These are phyloP conservation scores for Trichoderma koningii DNA, from an alignment of 2,329 filamentous ascomycete genomes.

Conservation along the genomic window DNA sequence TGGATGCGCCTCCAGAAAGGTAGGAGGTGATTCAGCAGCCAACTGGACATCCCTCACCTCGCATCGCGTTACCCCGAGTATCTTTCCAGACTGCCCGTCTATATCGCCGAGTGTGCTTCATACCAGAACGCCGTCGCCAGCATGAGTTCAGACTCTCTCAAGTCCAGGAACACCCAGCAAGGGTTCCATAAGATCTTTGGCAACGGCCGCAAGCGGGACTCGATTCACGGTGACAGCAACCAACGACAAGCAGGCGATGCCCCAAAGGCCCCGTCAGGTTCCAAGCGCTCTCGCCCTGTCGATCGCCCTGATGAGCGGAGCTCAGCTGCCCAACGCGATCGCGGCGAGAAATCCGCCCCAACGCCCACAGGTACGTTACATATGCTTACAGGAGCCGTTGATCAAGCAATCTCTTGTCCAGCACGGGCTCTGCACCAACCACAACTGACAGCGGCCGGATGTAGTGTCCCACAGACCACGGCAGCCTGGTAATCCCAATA, in stretches of 20 bases:
- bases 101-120: not conserved
- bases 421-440: not conserved
- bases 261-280: not conserved
- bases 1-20: not conserved
- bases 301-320: slow-evolving; percentile 9
- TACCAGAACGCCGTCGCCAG: not conserved
- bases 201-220: not conserved
- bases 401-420: not conserved
- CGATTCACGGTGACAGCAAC: not conserved
- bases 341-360: slow-evolving; percentile 1
- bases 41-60: not conserved
- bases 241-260: not conserved
- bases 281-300: slow-evolving; percentile 9
- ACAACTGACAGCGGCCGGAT: not conserved
- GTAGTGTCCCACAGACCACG: not conserved
- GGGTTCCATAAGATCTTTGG: not conserved
- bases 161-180: not conserved
- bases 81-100: not conserved
- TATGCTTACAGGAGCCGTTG: not conserved
- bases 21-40: not conserved
- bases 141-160: not conserved
- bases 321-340: slow-evolving; percentile 2
- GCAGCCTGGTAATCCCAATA: not conserved
- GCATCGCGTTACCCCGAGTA: not conserved
- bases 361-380: not conserved